phyloP scores from a whole-genome alignment of 345 rosid species.

The Aquilaria sinensis region DNA sequence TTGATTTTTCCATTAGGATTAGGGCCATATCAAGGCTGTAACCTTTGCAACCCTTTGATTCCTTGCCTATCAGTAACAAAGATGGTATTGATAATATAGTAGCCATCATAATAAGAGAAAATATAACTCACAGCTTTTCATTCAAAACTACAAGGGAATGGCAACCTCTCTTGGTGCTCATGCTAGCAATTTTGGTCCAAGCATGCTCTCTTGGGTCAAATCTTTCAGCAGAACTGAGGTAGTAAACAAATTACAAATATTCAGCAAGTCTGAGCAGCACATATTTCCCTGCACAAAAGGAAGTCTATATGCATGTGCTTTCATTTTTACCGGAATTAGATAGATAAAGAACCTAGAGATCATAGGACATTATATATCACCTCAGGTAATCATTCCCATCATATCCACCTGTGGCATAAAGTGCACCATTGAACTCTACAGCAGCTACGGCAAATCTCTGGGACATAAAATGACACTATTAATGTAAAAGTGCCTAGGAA shows the following conservation, averaged over 20 bases:
- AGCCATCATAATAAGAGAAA: neutral
- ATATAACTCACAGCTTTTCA: conserved; percentile 58
- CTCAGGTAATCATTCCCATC: conserved; percentile 43
- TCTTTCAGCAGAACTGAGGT: conserved; percentile 68
- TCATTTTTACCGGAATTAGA: neutral
- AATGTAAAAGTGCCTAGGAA: too few relatives aligned
- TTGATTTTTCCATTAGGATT: neutral
- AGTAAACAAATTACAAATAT: conserved; percentile 1
- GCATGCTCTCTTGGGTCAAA: conserved; percentile 77
- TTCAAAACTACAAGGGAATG: conserved; percentile 60
- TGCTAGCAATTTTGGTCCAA: conserved; percentile 51
- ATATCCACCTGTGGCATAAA: conserved; percentile 78
- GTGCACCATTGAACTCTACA: conserved; percentile 45
- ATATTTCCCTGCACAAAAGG: neutral
- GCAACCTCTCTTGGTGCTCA: conserved; percentile 56
- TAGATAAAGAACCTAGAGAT: neutral
- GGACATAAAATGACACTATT: conserved; percentile 11
- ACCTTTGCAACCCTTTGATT: neutral
- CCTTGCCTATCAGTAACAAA: too few relatives aligned
- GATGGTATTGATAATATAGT: neutral
- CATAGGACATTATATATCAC: conserved; percentile 32
- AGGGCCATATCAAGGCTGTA: too few relatives aligned
- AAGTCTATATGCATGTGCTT: neutral
- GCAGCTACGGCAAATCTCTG: conserved; percentile 82
- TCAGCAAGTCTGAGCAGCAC: neutral